Percentiles rank a stretch among this genome's conserved stretches.
phyloP scores from a whole-genome alignment of 1,284 basidiomycete genomes.

The Cryptococcus sp. region DNA sequence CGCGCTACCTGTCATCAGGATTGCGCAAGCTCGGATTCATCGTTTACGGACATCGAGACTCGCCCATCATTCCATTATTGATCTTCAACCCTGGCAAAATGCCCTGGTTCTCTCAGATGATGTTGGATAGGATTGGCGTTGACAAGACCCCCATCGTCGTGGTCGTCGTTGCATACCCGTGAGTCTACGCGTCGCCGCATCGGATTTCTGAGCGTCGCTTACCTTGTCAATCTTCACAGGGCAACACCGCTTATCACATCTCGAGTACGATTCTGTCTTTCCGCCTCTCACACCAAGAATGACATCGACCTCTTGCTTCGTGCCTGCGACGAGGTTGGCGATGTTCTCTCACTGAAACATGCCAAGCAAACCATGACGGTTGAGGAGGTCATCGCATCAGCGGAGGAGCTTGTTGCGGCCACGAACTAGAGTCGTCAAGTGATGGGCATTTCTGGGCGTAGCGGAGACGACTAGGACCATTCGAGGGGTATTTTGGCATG shows the following conservation, averaged over 20 bases:
- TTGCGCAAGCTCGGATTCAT: constrained; percentile 95
- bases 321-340: constrained; percentile 92
- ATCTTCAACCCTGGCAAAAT: constrained; percentile 95
- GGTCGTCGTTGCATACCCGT: constrained; percentile 82
- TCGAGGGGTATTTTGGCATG: too few relatives aligned
- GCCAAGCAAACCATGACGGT: constrained; percentile 73
- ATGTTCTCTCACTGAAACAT: constrained; percentile 80
- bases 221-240: constrained; percentile 53
- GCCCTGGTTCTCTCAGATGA: constrained; percentile 82
- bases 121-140: constrained; percentile 71
- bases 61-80: constrained; percentile 90
- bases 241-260: constrained; percentile 89
- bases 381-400: constrained; percentile 72
- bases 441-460: too few relatives aligned
- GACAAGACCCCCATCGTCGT: constrained; percentile 68
- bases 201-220: not conserved
- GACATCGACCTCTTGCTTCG: constrained; percentile 85
- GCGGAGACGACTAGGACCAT: too few relatives aligned
- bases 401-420: constrained; percentile 72
- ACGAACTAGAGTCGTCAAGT: not conserved
- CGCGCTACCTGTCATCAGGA: constrained; percentile 84
- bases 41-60: constrained; percentile 87
- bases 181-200: constrained; percentile 27
- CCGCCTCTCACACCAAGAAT: constrained; percentile 93
- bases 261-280: constrained; percentile 92